A percentile compares a stretch with the other conserved stretches of the same genome.
Evolutionary conservation across 108 stramenopile genomes (phyloP).

Genomic region (Cyclostephanos tholiformis): DNA sequence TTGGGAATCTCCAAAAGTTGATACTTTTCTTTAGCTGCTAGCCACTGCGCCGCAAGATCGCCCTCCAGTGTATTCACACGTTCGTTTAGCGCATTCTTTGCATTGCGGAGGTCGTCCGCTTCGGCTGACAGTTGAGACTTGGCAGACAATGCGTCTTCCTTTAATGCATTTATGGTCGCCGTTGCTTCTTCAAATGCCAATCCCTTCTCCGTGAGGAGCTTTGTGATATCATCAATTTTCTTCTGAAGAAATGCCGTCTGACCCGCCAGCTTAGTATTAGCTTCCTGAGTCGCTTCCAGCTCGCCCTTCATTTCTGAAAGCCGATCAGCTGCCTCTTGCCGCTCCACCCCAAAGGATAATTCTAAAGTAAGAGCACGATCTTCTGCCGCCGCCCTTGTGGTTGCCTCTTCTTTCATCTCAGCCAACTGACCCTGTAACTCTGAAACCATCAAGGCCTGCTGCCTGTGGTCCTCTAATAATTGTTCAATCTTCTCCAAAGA

Average conservation of each 20-base stretch:
- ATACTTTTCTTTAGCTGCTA: constrained; percentile 7
- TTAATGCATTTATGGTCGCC: neutral
- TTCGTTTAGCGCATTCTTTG: neutral
- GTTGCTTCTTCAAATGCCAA: neutral
- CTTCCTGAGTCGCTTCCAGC: too few relatives aligned
- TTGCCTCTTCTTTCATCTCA: constrained; percentile 16
- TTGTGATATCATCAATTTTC: neutral
- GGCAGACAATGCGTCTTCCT: neutral
- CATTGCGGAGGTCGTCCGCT: neutral
- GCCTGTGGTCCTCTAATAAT: too few relatives aligned
- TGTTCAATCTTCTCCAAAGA: too few relatives aligned
- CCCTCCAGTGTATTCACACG: neutral
- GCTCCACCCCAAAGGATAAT: too few relatives aligned
- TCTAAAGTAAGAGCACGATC: too few relatives aligned
- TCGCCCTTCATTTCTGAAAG: too few relatives aligned
- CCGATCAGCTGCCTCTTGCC: too few relatives aligned
- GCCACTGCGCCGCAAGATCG: neutral
- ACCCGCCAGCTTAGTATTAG: too few relatives aligned
- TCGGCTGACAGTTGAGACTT: neutral
- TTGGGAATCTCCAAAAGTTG: constrained; percentile 1
- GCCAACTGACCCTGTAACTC: constrained; percentile 24
- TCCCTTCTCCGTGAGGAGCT: neutral
- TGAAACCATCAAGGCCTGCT: too few relatives aligned
- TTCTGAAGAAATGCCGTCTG: too few relatives aligned
- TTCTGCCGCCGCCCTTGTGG: too few relatives aligned